Evolutionary conservation across 768 basidiomycete species (phyloP).

Genomic region (Chalciporus piperatus): DNA sequence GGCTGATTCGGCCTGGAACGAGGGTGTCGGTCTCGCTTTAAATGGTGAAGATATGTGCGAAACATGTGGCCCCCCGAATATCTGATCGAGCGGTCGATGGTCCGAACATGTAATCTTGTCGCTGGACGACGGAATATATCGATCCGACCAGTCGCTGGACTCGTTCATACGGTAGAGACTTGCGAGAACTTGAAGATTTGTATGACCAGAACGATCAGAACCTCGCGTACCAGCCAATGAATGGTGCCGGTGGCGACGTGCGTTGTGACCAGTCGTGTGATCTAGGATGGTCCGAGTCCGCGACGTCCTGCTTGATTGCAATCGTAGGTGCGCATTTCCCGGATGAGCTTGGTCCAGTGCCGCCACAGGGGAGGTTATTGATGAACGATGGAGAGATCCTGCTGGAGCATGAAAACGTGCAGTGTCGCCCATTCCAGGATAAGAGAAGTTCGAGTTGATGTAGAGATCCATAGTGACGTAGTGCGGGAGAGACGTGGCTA

Average conservation of each 20-base stretch:
- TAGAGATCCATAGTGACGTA: constrained; percentile 16
- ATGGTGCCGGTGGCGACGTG: background rate
- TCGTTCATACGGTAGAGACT: background rate
- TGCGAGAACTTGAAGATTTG: background rate
- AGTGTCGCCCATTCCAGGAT: constrained; percentile 7
- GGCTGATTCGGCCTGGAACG: background rate
- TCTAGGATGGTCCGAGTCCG: background rate
- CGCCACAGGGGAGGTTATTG: background rate
- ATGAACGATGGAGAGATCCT: background rate
- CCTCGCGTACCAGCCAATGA: background rate
- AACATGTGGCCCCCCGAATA: constrained; percentile 15
- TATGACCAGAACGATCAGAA: background rate
- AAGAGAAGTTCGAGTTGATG: constrained; percentile 12
- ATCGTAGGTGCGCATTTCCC: background rate
- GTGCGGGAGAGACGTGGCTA: background rate
- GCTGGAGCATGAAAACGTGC: constrained; percentile 1
- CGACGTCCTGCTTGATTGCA: background rate
- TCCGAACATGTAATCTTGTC: constrained; percentile 28
- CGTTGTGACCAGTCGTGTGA: background rate
- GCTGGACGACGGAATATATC: constrained; percentile 27
- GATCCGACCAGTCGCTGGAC: constrained; percentile 12
- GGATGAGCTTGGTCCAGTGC: background rate
- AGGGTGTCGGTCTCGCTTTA: background rate
- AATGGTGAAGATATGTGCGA: background rate
- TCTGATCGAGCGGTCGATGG: constrained; percentile 27